These are phyloP conservation scores for Planoprotostelium fungivorum DNA, from an alignment of 78 protist genomes.

Conservation along the genomic window DNA sequence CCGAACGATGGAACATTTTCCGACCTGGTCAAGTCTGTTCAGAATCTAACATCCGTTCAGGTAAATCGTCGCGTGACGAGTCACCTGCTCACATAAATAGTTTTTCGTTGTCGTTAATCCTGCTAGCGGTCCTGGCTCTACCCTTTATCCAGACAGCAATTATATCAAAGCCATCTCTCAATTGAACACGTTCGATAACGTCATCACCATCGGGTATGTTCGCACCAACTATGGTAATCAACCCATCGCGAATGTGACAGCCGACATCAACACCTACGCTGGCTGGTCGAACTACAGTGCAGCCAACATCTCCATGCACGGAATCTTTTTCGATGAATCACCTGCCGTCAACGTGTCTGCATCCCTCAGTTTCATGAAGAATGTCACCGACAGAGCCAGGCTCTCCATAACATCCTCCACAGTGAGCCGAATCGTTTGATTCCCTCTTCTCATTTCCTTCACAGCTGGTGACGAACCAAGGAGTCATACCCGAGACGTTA, in stretches of 20 bases:
- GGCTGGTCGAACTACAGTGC: neutral
- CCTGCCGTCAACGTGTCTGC: neutral
- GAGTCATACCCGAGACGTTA: neutral
- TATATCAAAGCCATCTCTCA: neutral
- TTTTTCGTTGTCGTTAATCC: neutral
- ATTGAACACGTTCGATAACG: neutral
- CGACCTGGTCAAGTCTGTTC: neutral
- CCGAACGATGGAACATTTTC: neutral
- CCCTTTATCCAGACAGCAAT: neutral
- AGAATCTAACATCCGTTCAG: neutral
- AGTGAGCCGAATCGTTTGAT: neutral
- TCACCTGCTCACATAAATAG: neutral
- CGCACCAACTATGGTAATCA: neutral
- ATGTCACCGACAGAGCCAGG: no score
- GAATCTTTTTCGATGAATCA: neutral
- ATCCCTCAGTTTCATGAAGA: no score
- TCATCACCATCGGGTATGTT: neutral
- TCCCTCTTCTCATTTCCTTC: neutral
- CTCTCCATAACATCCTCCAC: no score
- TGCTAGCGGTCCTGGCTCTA: neutral
- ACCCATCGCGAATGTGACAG: neutral
- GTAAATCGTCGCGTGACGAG: neutral
- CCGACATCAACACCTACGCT: neutral
- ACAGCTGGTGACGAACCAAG: constrained; percentile 1
- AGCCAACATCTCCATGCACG: neutral